These are phyloP conservation scores for Tylopilus vinaceipallidus DNA, from an alignment of 768 basidiomycete genomes.

Conservation along the genomic window DNA sequence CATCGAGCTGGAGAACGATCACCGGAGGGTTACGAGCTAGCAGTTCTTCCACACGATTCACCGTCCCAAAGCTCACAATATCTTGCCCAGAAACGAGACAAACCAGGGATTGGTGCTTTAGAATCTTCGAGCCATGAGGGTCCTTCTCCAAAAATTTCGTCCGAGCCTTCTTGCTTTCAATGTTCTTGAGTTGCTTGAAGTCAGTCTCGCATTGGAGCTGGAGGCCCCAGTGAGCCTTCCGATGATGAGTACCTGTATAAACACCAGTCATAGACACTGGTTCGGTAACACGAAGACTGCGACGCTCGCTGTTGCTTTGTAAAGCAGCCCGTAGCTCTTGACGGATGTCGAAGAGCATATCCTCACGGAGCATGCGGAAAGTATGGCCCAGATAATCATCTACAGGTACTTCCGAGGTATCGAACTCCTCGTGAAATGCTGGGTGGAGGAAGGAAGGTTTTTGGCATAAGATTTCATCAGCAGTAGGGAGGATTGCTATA, in stretches of 20 bases:
- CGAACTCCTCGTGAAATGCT: slow-evolving; percentile 22
- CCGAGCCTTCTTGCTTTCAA: slow-evolving; percentile 29
- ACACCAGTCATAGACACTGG: slow-evolving; percentile 37
- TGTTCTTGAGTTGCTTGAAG: slow-evolving; percentile 34
- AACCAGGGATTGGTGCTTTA: slow-evolving; percentile 53
- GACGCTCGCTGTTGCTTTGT: slow-evolving; percentile 36
- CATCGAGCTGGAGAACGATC: slow-evolving; percentile 54
- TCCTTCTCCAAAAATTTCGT: slow-evolving; percentile 35
- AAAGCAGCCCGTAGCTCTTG: slow-evolving; percentile 48
- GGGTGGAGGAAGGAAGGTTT: slow-evolving; percentile 50
- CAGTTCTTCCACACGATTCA: slow-evolving; percentile 54
- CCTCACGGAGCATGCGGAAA: slow-evolving; percentile 63
- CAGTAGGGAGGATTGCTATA: slow-evolving; percentile 61
- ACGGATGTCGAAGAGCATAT: slow-evolving; percentile 56
- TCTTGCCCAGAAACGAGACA: slow-evolving; percentile 49
- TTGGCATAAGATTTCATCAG: slow-evolving; percentile 50
- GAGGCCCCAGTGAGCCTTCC: slow-evolving; percentile 41
- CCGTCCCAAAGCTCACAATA: slow-evolving; percentile 54
- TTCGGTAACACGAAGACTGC: slow-evolving; percentile 33
- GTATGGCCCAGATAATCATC: slow-evolving; percentile 58
- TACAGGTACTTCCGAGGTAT: slow-evolving; percentile 30
- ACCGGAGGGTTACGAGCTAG: slow-evolving; percentile 46
- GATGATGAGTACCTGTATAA: slow-evolving; percentile 25
- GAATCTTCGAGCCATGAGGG: slow-evolving; percentile 31
- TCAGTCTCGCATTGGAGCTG: slow-evolving; percentile 35